Percentiles rank a stretch among this genome's conserved stretches.
Conservation (phyloP, 176 grass and related monocot genomes). For the Phyllostachys edulis region DNA sequence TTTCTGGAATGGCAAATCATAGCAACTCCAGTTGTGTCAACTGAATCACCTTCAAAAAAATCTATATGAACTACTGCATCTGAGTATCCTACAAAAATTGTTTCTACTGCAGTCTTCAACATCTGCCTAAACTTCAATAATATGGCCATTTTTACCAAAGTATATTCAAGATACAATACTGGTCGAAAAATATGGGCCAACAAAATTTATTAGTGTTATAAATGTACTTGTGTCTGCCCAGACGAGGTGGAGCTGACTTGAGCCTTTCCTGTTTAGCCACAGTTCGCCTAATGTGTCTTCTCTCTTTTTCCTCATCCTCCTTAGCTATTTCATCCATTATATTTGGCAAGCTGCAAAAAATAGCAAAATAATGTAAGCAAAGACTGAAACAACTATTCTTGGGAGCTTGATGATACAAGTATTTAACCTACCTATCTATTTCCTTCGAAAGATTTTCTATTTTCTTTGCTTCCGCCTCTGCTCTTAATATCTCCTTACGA, state of each 20-base stretch:
- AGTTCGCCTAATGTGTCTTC: slow-evolving; percentile 50
- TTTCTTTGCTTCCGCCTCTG: slow-evolving; percentile 69
- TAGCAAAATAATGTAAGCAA: neutral
- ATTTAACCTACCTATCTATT: slow-evolving; percentile 71
- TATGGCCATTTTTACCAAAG: neutral
- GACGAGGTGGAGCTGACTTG: slow-evolving; percentile 75
- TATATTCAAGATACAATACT: neutral
- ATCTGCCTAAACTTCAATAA: neutral
- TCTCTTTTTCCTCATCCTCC: slow-evolving; percentile 87
- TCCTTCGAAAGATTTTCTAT: slow-evolving; percentile 63
- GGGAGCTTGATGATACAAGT: neutral
- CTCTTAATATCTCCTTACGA: slow-evolving; percentile 70
- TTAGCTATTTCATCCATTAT: slow-evolving; percentile 87
- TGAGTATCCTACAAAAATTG: neutral
- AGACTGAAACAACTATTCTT: neutral
- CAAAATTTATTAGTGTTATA: neutral
- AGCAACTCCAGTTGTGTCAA: neutral
- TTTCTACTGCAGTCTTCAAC: neutral
- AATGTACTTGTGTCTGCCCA: slow-evolving; percentile 87
- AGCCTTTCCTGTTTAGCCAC: slow-evolving; percentile 70
- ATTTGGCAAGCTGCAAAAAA: slow-evolving; percentile 63
- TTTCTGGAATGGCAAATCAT: neutral
- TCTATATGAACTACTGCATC: neutral
- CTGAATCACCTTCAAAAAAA: neutral
- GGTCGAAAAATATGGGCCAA: neutral